phyloP scores from a whole-genome alignment of 441 rosid genomes.

The Melastoma candidum region DNA sequence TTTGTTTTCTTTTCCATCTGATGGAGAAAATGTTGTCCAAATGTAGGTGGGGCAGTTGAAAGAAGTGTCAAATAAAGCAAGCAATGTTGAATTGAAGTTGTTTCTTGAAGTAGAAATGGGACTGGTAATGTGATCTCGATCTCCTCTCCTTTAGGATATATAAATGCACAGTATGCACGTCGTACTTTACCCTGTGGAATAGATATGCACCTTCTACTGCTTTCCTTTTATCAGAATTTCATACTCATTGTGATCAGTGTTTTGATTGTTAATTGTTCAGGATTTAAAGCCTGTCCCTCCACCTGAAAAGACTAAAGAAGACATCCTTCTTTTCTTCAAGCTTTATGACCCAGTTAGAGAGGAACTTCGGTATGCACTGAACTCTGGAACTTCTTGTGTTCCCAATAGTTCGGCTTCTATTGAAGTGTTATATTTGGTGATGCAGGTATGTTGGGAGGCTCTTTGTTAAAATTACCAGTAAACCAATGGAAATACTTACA shows the following conservation, averaged over 20 bases:
- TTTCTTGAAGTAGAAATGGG: conserved; percentile 57
- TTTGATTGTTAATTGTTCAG: conserved; percentile 23
- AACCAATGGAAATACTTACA: conserved; percentile 47
- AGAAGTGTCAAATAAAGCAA: conserved; percentile 58
- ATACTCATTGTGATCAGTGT: neutral
- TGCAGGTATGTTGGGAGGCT: conserved; percentile 58
- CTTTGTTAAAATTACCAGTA: conserved; percentile 45
- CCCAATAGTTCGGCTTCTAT: neutral
- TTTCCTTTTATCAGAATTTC: conserved; percentile 2
- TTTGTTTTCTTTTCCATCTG: neutral
- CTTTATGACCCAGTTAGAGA: conserved; percentile 52
- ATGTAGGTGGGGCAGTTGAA: conserved; percentile 61
- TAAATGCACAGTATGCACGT: no score
- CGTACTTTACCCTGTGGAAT: neutral
- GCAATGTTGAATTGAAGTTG: conserved; percentile 58
- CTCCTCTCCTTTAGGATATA: no score
- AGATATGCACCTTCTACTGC: neutral
- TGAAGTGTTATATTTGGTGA: conserved; percentile 8
- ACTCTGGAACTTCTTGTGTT: conserved; percentile 5
- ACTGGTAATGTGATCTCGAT: conserved; percentile 27
- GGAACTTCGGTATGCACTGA: conserved; percentile 36
- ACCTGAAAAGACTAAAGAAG: conserved; percentile 50
- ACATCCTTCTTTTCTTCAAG: conserved; percentile 68
- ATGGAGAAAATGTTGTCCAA: neutral
- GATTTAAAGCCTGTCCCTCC: conserved; percentile 47